Percentiles rank a stretch among this genome's conserved stretches.
Conservation (phyloP, 805 yeast genomes). For the Starmerella floris region DNA sequence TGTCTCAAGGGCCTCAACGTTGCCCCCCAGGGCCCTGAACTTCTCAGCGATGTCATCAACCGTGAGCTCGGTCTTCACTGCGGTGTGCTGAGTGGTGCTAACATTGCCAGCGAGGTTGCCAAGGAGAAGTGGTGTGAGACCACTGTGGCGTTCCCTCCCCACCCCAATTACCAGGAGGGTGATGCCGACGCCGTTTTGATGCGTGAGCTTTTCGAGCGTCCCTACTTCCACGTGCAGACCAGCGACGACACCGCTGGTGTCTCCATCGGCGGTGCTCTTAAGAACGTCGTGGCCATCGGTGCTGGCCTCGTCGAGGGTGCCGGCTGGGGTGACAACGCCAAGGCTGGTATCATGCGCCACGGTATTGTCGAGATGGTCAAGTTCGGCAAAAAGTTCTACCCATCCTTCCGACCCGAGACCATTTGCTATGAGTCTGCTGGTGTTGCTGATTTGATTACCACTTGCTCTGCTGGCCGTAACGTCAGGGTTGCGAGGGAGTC, state of each 20-base stretch:
- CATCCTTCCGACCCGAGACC: constrained; percentile 57
- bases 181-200: constrained; percentile 62
- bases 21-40: constrained; percentile 66
- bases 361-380: constrained; percentile 82
- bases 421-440: constrained; percentile 93
- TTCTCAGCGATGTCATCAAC: constrained; percentile 66
- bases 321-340: constrained; percentile 99
- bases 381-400: constrained; percentile 75
- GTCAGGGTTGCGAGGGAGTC: constrained; percentile 78
- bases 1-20: constrained; percentile 94
- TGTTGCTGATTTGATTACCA: constrained; percentile 94
- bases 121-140: constrained; percentile 94
- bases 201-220: constrained; percentile 85
- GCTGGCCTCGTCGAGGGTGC: constrained; percentile 96
- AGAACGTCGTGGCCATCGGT: constrained; percentile 89
- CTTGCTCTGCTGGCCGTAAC: constrained; percentile 96
- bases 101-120: constrained; percentile 94
- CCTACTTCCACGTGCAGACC: constrained; percentile 93
- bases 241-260: constrained; percentile 91
- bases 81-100: constrained; percentile 96
- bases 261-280: constrained; percentile 91
- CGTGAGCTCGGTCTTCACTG: constrained; percentile 75
- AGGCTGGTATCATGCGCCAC: constrained; percentile 92
- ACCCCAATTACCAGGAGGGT: constrained; percentile 53
- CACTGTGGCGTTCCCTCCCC: constrained; percentile 78